Conservation (phyloP, 441 rosid species). For the Geranium incanum region DNA sequence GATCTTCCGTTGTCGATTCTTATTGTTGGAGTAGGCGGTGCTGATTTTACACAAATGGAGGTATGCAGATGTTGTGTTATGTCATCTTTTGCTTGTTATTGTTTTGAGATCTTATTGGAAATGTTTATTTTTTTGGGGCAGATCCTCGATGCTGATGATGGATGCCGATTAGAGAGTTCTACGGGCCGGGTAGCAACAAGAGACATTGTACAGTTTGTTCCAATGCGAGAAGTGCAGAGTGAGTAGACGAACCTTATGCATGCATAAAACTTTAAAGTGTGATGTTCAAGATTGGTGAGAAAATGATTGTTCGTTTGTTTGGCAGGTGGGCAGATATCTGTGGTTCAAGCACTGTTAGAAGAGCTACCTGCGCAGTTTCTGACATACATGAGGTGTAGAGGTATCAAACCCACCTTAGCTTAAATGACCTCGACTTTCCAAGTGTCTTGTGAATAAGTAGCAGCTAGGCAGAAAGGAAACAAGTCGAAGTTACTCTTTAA, state of each 20-base stretch:
- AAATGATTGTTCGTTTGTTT: neutral
- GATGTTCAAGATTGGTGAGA: too few species aligned
- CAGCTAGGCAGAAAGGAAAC: too few species aligned
- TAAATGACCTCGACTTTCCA: neutral
- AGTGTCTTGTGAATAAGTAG: neutral
- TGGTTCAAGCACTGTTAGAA: slow-evolving; percentile 62
- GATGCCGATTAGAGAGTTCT: slow-evolving; percentile 55
- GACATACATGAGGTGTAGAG: slow-evolving; percentile 47
- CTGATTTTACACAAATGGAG: slow-evolving; percentile 71
- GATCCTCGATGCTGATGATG: slow-evolving; percentile 79
- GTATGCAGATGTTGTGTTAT: slow-evolving; percentile 29
- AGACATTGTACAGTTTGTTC: slow-evolving; percentile 78
- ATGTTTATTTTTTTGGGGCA: slow-evolving; percentile 16
- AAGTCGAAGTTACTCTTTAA: too few species aligned
- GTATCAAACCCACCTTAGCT: slow-evolving; percentile 36
- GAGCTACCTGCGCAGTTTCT: slow-evolving; percentile 80
- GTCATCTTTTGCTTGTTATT: too few species aligned
- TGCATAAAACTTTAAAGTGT: neutral
- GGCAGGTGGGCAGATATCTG: slow-evolving; percentile 56
- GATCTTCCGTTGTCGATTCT: slow-evolving; percentile 69
- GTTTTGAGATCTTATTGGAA: neutral
- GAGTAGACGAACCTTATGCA: slow-evolving; percentile 23
- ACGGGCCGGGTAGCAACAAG: slow-evolving; percentile 66
- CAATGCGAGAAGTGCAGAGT: slow-evolving; percentile 67
- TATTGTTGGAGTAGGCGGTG: slow-evolving; percentile 60